Conservation (phyloP, 148 eudicot species). For the Rhododendron mucronatum region DNA sequence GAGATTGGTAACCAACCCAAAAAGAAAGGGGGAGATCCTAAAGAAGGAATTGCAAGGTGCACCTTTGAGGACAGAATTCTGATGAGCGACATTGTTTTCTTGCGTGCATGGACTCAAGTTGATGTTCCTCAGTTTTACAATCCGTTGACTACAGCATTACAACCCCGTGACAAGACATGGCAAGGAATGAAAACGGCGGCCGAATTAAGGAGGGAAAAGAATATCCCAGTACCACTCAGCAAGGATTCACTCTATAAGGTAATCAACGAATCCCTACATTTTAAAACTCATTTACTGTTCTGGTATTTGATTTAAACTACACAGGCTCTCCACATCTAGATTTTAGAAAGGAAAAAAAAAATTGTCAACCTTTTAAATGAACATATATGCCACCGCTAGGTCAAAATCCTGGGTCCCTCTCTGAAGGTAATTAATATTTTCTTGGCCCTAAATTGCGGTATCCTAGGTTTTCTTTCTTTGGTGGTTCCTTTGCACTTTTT, state of each 20-base stretch:
- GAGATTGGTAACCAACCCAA: conserved; percentile 57
- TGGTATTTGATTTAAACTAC: neutral
- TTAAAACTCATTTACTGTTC: neutral
- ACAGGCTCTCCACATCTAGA: neutral
- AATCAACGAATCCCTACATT: neutral
- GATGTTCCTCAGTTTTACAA: conserved; percentile 77
- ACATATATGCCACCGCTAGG: neutral
- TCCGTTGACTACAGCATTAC: conserved; percentile 87
- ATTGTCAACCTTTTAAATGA: neutral
- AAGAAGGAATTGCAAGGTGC: conserved; percentile 93
- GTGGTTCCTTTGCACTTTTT: neutral
- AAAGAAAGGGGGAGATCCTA: conserved; percentile 45
- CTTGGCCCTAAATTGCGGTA: neutral
- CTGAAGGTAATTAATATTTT: conserved; percentile 35
- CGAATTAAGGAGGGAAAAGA: conserved; percentile 65
- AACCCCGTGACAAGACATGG: conserved; percentile 72
- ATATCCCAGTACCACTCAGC: conserved; percentile 64
- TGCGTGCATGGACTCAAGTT: conserved; percentile 90
- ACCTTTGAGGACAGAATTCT: conserved; percentile 95
- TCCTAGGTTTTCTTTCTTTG: neutral
- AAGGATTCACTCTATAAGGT: conserved; percentile 93
- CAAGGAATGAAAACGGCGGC: conserved; percentile 87
- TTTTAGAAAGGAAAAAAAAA: neutral
- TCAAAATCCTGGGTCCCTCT: neutral
- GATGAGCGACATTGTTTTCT: conserved; percentile 84